Evolutionary conservation across 2,329 filamentous ascomycete genomes (phyloP).

Genomic region (Lachnellula willkommii): DNA sequence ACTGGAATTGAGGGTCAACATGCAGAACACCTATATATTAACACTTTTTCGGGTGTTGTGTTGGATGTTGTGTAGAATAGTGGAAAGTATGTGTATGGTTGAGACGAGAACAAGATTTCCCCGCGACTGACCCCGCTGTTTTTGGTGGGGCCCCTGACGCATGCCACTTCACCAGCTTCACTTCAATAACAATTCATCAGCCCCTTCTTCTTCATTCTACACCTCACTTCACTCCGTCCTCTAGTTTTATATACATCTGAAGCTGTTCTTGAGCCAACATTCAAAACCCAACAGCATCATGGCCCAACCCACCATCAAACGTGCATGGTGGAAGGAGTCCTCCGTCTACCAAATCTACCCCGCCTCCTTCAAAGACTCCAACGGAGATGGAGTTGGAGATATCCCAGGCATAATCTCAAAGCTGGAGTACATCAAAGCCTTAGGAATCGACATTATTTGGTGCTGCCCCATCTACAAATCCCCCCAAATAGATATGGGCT

Average conservation of each 20-base stretch:
- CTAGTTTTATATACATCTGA: too few species aligned
- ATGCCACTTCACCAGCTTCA: background rate
- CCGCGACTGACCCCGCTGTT: background rate
- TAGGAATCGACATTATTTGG: slow-evolving; percentile 64
- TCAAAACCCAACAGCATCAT: background rate
- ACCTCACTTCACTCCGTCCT: too few species aligned
- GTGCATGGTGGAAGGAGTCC: slow-evolving; percentile 36
- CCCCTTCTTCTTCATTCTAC: background rate
- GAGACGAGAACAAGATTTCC: background rate
- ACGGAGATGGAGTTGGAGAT: slow-evolving; percentile 56
- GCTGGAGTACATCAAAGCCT: slow-evolving; percentile 53
- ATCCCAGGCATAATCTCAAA: slow-evolving; percentile 58
- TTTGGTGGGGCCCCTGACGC: background rate
- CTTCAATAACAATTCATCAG: background rate
- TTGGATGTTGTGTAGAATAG: too few species aligned
- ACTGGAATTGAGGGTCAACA: too few species aligned
- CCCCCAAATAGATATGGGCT: slow-evolving; percentile 66
- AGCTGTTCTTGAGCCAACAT: too few species aligned
- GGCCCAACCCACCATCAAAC: background rate
- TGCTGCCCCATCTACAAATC: slow-evolving; percentile 60
- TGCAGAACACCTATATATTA: too few species aligned
- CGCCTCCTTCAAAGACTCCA: slow-evolving; percentile 51
- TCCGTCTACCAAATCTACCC: slow-evolving; percentile 55
- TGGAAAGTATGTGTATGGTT: background rate
- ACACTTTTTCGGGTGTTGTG: too few species aligned